These are phyloP conservation scores for Linaria vulgaris DNA, from an alignment of 257 asterid species.

Conservation along the genomic window DNA sequence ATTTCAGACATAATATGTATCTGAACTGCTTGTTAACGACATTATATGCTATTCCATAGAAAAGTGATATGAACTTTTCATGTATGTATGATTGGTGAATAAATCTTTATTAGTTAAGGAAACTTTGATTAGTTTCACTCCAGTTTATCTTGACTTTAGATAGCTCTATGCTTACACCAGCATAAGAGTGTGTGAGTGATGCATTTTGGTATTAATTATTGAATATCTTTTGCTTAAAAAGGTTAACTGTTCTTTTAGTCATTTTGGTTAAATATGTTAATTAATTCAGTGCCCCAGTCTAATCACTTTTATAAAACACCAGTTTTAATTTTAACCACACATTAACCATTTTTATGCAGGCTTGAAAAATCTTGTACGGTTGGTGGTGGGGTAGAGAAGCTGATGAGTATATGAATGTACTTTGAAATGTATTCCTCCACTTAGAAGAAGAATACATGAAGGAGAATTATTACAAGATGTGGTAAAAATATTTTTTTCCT, in stretches of 20 bases:
- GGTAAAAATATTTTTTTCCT: slow-evolving; percentile 32
- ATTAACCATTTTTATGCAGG: slow-evolving; percentile 29
- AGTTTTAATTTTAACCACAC: slow-evolving; percentile 31
- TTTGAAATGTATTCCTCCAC: slow-evolving; percentile 65
- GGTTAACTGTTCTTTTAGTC: no score
- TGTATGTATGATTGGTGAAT: slow-evolving; percentile 17
- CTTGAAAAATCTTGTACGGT: slow-evolving; percentile 35
- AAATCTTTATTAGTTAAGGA: slow-evolving; percentile 15
- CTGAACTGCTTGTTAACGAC: slow-evolving; percentile 16
- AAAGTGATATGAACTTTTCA: slow-evolving; percentile 20
- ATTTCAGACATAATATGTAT: slow-evolving; percentile 15
- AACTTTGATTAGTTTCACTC: slow-evolving; percentile 10
- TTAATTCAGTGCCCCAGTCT: slow-evolving; percentile 11
- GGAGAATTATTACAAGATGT: slow-evolving; percentile 39
- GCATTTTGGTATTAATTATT: slow-evolving; percentile 6
- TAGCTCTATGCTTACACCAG: neutral
- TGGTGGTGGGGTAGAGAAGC: slow-evolving; percentile 54
- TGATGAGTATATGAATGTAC: slow-evolving; percentile 51
- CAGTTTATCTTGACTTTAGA: slow-evolving; percentile 16
- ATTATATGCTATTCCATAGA: slow-evolving; percentile 13
- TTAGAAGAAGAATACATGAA: slow-evolving; percentile 43
- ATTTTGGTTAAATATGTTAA: slow-evolving; percentile 4
- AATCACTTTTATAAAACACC: slow-evolving; percentile 20
- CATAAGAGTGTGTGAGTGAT: neutral
- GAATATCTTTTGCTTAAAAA: slow-evolving; percentile 1